A percentile compares a stretch with the other conserved stretches of the same genome.
These are phyloP conservation scores for Penicillium sp. DNA, from an alignment of 2,329 filamentous ascomycete genomes.

Conservation along the genomic window DNA sequence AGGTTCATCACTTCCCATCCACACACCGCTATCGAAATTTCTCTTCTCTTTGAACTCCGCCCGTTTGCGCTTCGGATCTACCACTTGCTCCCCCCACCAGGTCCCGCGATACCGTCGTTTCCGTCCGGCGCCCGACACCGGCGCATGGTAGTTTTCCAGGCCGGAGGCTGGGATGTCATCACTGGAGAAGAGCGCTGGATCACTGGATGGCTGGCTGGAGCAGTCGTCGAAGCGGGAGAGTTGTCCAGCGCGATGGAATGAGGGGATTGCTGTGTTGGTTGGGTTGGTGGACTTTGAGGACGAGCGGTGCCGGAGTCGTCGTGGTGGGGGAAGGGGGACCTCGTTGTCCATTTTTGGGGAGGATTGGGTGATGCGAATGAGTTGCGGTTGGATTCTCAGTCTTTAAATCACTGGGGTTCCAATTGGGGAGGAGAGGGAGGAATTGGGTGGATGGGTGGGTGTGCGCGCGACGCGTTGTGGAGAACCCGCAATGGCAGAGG, in stretches of 20 bases:
- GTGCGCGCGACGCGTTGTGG: slow-evolving; percentile 25
- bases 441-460: no score
- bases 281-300: slow-evolving; percentile 21
- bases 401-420: slow-evolving; percentile 1
- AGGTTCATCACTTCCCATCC: slow-evolving; percentile 48
- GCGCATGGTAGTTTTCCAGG: slow-evolving; percentile 43
- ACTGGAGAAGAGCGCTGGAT: slow-evolving; percentile 48
- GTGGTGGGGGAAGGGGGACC: slow-evolving; percentile 39
- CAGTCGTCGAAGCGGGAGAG: slow-evolving; percentile 35
- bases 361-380: no score
- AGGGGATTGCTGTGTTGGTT: slow-evolving; percentile 16
- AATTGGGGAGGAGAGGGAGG: neutral
- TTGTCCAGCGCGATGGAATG: slow-evolving; percentile 26
- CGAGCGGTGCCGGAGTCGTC: slow-evolving; percentile 36
- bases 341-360: slow-evolving; percentile 36
- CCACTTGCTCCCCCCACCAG: slow-evolving; percentile 44
- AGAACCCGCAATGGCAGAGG: slow-evolving; percentile 13
- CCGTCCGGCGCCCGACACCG: slow-evolving; percentile 22
- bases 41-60: slow-evolving; percentile 45
- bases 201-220: slow-evolving; percentile 42
- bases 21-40: slow-evolving; percentile 47
- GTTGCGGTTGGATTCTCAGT: neutral
- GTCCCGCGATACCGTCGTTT: slow-evolving; percentile 46
- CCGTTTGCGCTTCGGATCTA: slow-evolving; percentile 38
- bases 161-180: slow-evolving; percentile 47